Conservation (phyloP, 495 filamentous ascomycete genomes). For the Rostrohypoxylon terebratum region DNA sequence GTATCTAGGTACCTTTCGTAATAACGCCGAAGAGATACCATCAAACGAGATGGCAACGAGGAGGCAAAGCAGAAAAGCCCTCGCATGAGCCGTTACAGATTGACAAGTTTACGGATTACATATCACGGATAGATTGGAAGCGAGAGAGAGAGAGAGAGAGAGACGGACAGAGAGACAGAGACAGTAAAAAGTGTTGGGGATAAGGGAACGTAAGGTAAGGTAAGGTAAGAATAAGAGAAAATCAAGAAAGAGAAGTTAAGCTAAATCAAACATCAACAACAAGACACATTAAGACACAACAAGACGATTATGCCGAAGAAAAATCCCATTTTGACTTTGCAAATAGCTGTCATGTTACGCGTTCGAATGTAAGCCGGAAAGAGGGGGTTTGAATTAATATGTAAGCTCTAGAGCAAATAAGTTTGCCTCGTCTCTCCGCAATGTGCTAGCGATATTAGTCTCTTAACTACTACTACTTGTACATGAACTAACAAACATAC, state of each 20-base stretch:
- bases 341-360: constrained; percentile 36
- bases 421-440: constrained; percentile 30
- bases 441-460: constrained; percentile 5
- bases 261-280: background rate
- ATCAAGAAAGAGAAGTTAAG: background rate
- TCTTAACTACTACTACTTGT: constrained; percentile 12
- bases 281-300: background rate
- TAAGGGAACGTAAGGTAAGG: constrained; percentile 3
- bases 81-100: constrained; percentile 6
- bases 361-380: constrained; percentile 22
- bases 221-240: too few relatives aligned
- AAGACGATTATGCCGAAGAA: background rate
- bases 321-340: constrained; percentile 35
- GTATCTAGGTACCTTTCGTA: constrained; percentile 19
- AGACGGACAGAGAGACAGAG: background rate
- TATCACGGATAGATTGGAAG: too few relatives aligned
- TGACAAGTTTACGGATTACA: too few relatives aligned
- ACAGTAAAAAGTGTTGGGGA: background rate
- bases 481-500: constrained; percentile 29
- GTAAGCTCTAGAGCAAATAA: constrained; percentile 29
- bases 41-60: constrained; percentile 23
- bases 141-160: too few relatives aligned
- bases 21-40: constrained; percentile 33
- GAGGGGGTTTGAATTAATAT: background rate
- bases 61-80: constrained; percentile 5